A percentile compares a stretch with the other conserved stretches of the same genome.
Evolutionary conservation across 2,329 filamentous ascomycete genomes (phyloP).

Genomic region (Raffaelea deltoideospora): DNA sequence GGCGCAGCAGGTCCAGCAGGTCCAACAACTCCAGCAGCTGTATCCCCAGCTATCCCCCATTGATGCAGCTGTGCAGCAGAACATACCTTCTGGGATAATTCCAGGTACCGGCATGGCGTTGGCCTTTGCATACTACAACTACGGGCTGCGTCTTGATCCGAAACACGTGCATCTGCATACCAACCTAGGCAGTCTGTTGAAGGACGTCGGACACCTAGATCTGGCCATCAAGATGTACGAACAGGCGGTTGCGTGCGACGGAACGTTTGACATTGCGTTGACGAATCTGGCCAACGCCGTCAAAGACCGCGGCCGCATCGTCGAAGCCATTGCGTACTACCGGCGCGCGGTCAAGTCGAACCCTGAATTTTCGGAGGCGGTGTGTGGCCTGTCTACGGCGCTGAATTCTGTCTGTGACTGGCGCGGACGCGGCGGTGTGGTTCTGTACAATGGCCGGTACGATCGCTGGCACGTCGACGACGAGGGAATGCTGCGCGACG

Average conservation of each 20-base stretch:
- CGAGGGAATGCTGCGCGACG: slow-evolving; percentile 67
- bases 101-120: slow-evolving; percentile 79
- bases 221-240: slow-evolving; percentile 96
- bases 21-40: no score
- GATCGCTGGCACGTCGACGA: slow-evolving; percentile 93
- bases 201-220: slow-evolving; percentile 87
- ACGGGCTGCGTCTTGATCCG: slow-evolving; percentile 72
- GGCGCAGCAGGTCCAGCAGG: no score
- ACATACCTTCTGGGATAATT: slow-evolving; percentile 56
- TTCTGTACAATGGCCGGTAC: slow-evolving; percentile 54
- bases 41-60: slow-evolving; percentile 10
- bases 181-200: slow-evolving; percentile 85
- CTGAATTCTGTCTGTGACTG: slow-evolving; percentile 95
- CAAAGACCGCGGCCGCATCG: slow-evolving; percentile 86
- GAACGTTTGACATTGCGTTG: slow-evolving; percentile 90
- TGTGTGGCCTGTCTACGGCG: slow-evolving; percentile 88
- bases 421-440: slow-evolving; percentile 74
- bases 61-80: slow-evolving; percentile 12
- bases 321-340: slow-evolving; percentile 86
- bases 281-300: slow-evolving; percentile 96
- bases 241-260: slow-evolving; percentile 79
- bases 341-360: slow-evolving; percentile 80
- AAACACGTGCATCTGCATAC: slow-evolving; percentile 94
- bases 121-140: slow-evolving; percentile 88
- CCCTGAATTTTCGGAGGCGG: slow-evolving; percentile 89